Base-by-base conservation (phyloP, 768 basidiomycete genomes). In the Tylopilus sp. region DNA sequence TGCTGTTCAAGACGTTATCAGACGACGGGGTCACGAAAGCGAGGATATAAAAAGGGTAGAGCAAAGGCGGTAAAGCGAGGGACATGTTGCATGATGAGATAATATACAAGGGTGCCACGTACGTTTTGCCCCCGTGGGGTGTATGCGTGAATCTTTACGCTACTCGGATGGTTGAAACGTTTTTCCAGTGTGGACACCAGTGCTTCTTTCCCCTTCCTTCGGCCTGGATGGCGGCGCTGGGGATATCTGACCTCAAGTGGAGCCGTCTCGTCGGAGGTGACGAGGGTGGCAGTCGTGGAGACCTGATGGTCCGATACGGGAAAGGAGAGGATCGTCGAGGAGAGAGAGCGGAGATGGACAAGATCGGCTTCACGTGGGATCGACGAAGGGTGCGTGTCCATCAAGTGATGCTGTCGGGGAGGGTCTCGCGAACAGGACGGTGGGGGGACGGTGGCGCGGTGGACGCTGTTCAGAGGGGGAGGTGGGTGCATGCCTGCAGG, bases 91-190 rank as follows among this genome's bases (percentile, higher is more conserved):
- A 10, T 36, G 50, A 55, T 50, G 46, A 56, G 33, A 53, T 40
- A 50, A 31, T 54, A 45, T 48, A 47, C 31, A 19, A 48, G 41
- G 42, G 37, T 31, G 59, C 55, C 50, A 70, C 70, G 55, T 61
- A 69, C 68, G 68, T 59, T 69, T 74, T 24, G 71, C 72, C 45
- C 72, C 72, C 51, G 72, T 73, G 59, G 72, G 21, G 73, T 74
- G 57, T 74, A 74, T 60, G 72, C 67, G 66, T 73, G 72, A 57
- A 74, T 73, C 56, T 71, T 73, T 58, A 74, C 65, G 50, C 74
- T 75, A 25, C 72, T 74, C 29, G 73, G 73, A 38, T 74, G 67
- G 60, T 72, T 73, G 69, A 74, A 74, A 42, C 74, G 72, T 66
- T 74, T 74, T 44, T 67, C 69, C 73, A 74, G 29, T 69, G 68